Conservation (phyloP, 2,329 filamentous ascomycete genomes). For the Aspergillus ustus region DNA sequence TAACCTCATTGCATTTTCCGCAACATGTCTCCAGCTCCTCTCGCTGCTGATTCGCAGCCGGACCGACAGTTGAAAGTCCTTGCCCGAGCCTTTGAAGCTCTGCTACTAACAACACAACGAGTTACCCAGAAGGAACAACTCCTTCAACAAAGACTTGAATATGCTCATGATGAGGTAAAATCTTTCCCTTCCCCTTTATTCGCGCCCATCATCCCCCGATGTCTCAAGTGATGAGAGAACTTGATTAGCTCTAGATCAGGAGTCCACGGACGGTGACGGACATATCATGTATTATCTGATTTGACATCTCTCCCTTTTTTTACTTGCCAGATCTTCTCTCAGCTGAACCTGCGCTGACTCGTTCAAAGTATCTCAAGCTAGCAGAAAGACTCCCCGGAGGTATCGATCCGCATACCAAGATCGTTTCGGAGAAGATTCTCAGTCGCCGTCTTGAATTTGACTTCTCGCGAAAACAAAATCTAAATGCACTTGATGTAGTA, state of each 20-base stretch:
- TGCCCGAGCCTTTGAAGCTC: constrained; percentile 47
- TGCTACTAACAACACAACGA: constrained; percentile 46
- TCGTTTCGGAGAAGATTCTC: constrained; percentile 36
- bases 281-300: constrained; percentile 61
- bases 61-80: constrained; percentile 43
- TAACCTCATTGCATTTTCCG: constrained; percentile 27
- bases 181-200: constrained; percentile 5
- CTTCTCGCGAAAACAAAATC: constrained; percentile 61
- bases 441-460: constrained; percentile 37
- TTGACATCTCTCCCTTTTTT: constrained; percentile 37
- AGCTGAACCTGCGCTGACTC: constrained; percentile 34
- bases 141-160: constrained; percentile 42
- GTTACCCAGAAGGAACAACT: constrained; percentile 45
- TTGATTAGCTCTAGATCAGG: constrained; percentile 83
- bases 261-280: constrained; percentile 70
- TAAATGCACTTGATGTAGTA: constrained; percentile 65
- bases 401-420: constrained; percentile 36
- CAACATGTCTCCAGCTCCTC: constrained; percentile 40
- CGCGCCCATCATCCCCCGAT: constrained; percentile 7
- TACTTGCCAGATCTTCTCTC: constrained; percentile 23
- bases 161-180: constrained; percentile 47
- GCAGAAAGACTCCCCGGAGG: constrained; percentile 36
- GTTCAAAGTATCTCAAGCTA: constrained; percentile 40
- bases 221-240: constrained; percentile 56
- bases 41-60: constrained; percentile 35